These are phyloP conservation scores for Cercospora nicotianae DNA, from an alignment of 2,329 filamentous ascomycete genomes.

Conservation along the genomic window DNA sequence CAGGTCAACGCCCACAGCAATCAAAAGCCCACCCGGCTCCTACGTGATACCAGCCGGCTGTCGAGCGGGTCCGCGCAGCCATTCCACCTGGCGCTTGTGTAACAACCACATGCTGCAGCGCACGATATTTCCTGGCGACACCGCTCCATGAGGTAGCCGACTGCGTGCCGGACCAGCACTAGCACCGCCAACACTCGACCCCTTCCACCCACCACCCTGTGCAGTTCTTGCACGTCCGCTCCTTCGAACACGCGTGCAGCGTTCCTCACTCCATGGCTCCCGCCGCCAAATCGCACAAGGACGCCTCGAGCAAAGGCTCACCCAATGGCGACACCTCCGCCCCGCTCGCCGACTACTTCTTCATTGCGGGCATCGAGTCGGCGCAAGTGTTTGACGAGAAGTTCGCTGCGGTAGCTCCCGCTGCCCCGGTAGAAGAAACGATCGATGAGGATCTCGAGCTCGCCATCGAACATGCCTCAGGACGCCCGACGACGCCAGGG, in stretches of 20 bases:
- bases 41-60: neutral
- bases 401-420: conserved; percentile 22
- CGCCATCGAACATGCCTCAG: conserved; percentile 53
- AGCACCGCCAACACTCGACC: neutral
- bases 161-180: conserved; percentile 1
- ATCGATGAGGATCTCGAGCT: conserved; percentile 62
- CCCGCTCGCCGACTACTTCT: conserved; percentile 67
- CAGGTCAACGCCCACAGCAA: conserved; percentile 6
- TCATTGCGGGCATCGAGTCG: conserved; percentile 59
- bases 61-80: conserved; percentile 6
- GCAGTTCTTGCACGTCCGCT: conserved; percentile 23
- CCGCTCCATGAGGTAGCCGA: conserved; percentile 4
- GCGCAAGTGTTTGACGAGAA: conserved; percentile 53
- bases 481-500: conserved; percentile 49
- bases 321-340: conserved; percentile 45
- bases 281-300: conserved; percentile 22
- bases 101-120: conserved; percentile 7
- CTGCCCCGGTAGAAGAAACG: conserved; percentile 52
- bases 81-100: conserved; percentile 5
- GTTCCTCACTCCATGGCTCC: conserved; percentile 27
- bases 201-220: neutral
- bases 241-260: conserved; percentile 13
- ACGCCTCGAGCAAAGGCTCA: conserved; percentile 25
- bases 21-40: neutral
- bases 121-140: neutral